Base-by-base conservation (phyloP, 148 eudicot species). In the Fagopyrum esculentum region DNA sequence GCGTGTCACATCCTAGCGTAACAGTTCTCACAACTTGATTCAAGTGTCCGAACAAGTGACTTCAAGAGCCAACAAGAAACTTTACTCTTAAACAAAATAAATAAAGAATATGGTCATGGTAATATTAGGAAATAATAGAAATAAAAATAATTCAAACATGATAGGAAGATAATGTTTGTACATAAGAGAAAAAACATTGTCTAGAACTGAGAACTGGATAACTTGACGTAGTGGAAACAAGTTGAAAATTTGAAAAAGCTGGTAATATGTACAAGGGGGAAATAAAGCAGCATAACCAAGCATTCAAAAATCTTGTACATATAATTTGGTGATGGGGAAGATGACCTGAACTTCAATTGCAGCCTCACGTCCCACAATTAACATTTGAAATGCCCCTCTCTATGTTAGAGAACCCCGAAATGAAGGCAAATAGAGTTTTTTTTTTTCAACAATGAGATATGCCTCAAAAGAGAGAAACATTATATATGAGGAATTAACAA, bases 311-410 rank as follows among this genome's bases (percentile, higher is more conserved):
- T 45, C 29, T 71, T 45, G 13, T n/a, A 64, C 5, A 46, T 46
- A n/a, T n/a, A n/a, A n/a, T n/a, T n/a, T n/a, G n/a, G n/a, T n/a
- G n/a, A n/a, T n/a, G n/a, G n/a, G n/a, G n/a, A n/a, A n/a, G 68
- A 64, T 84, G 66, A 94, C 98, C 97, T 94, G 98, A 79, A 94
- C 87, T 77, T 94, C 98, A 77, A 94, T 79, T 35, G 97, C 97
- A 83, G 98, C 98, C 81, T 94, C 98, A 79, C 98, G 91, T 22
- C 98, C 89, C 57, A 94, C 87, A 17, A 97, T 94, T 87, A 94
- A 80, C 96, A 92, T 90, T 78, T 90, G 96, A 77, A 92, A 87
- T 10, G 93, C 88, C 85, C 98, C 98, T 82, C 90, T 87, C 79
- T 92, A 92, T 85, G 79, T 88, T 54, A 94, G 80, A 80, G 92